These are phyloP conservation scores for Curvularia spicifera DNA, from an alignment of 2,329 filamentous ascomycete genomes.

Conservation along the genomic window DNA sequence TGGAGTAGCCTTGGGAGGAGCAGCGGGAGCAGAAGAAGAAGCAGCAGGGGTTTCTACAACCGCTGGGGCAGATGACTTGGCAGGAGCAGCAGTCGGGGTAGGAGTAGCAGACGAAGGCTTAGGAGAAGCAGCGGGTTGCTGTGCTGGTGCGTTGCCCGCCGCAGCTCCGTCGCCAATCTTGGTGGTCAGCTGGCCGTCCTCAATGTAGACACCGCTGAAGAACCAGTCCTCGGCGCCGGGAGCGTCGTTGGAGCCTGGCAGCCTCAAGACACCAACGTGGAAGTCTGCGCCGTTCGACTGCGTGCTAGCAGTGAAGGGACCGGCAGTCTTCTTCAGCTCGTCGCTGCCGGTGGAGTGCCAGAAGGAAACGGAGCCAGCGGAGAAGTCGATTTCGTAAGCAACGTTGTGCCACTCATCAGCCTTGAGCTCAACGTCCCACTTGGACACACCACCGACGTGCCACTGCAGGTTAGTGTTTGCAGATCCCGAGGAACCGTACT, in stretches of 20 bases:
- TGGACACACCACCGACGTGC: constrained; percentile 64
- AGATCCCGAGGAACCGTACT: constrained; percentile 62
- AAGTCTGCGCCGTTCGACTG: constrained; percentile 73
- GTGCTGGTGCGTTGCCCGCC: constrained; percentile 13
- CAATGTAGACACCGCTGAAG: constrained; percentile 75
- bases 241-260: constrained; percentile 64
- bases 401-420: constrained; percentile 76
- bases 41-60: constrained; percentile 9
- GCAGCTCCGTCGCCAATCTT: constrained; percentile 29
- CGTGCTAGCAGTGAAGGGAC: constrained; percentile 65
- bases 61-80: neutral
- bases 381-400: constrained; percentile 75
- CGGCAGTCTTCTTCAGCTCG: constrained; percentile 63
- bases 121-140: constrained; percentile 16
- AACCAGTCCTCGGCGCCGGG: constrained; percentile 68
- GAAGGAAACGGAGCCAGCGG: constrained; percentile 66
- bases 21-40: constrained; percentile 11
- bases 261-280: constrained; percentile 73
- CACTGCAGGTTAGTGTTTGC: constrained; percentile 65
- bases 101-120: constrained; percentile 8
- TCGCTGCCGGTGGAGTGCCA: constrained; percentile 71
- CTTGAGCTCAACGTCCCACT: constrained; percentile 68
- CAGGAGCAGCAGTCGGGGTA: constrained; percentile 7
- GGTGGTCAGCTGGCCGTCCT: constrained; percentile 59
- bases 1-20: constrained; percentile 11